Conservation (phyloP, 202 grass and related monocot genomes). For the Cymbopogon flexuosus region DNA sequence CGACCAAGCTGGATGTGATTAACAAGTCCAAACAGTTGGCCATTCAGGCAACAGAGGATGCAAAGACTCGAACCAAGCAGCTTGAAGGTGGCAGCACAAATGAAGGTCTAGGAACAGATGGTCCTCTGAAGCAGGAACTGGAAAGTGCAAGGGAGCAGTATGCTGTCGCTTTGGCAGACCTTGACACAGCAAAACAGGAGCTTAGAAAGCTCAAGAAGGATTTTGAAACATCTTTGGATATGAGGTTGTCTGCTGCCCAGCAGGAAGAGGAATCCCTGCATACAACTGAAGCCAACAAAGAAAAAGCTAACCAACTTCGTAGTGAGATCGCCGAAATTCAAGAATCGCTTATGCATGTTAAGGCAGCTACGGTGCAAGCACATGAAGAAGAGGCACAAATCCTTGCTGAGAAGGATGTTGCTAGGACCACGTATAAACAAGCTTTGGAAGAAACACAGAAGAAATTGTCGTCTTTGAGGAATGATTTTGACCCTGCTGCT, state of each 20-base stretch:
- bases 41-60: constrained; percentile 61
- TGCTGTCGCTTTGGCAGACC: constrained; percentile 38
- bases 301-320: constrained; percentile 61
- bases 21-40: constrained; percentile 80
- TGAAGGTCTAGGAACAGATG: constrained; percentile 57
- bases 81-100: constrained; percentile 51
- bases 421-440: constrained; percentile 68
- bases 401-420: constrained; percentile 58
- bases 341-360: constrained; percentile 63
- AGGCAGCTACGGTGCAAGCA: constrained; percentile 67
- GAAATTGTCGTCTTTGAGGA: constrained; percentile 56
- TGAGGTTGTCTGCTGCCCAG: constrained; percentile 63
- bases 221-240: constrained; percentile 80
- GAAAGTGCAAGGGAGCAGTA: constrained; percentile 53
- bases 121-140: constrained; percentile 64
- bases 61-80: constrained; percentile 58
- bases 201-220: constrained; percentile 87
- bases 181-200: constrained; percentile 79
- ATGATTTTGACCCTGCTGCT: constrained; percentile 65
- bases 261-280: constrained; percentile 72
- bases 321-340: constrained; percentile 61
- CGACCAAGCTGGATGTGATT: constrained; percentile 53
- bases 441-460: constrained; percentile 65
- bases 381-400: constrained; percentile 67
- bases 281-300: constrained; percentile 55